These are phyloP conservation scores for Ophiostoma angusticollis DNA, from an alignment of 2,329 filamentous ascomycete genomes.

Conservation along the genomic window DNA sequence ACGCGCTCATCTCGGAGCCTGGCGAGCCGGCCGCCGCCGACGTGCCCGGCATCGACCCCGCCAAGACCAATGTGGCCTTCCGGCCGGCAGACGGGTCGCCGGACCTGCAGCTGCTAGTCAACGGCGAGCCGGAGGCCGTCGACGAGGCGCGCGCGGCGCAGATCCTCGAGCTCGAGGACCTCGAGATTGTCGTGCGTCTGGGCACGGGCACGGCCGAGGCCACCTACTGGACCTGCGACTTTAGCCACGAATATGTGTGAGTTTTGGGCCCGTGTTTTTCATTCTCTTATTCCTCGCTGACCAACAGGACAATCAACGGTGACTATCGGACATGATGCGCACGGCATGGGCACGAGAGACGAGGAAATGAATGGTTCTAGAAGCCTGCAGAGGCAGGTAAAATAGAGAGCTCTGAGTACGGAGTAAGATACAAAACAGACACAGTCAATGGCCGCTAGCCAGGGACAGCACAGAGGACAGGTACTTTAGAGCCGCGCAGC, in stretches of 20 bases:
- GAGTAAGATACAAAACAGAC: no score
- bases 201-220: slow-evolving; percentile 57
- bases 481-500: no score
- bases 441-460: no score
- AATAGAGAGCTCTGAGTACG: no score
- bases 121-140: slow-evolving; percentile 68
- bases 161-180: slow-evolving; percentile 64
- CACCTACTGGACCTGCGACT: slow-evolving; percentile 76
- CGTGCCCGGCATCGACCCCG: slow-evolving; percentile 43
- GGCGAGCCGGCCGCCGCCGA: slow-evolving; percentile 45
- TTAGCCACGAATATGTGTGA: slow-evolving; percentile 64
- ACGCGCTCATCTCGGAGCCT: slow-evolving; percentile 51
- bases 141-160: slow-evolving; percentile 65
- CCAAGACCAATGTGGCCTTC: slow-evolving; percentile 66
- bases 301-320: slow-evolving; percentile 46
- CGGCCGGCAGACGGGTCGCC: slow-evolving; percentile 62
- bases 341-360: no score
- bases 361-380: no score
- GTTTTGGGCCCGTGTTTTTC: slow-evolving; percentile 7
- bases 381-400: no score
- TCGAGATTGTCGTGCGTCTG: slow-evolving; percentile 65
- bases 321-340: slow-evolving; percentile 47
- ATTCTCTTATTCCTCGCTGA: neutral
- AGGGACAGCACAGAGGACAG: no score
- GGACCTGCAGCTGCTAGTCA: slow-evolving; percentile 63